Base-by-base conservation (phyloP, 1,284 basidiomycete species). In the Moesziomyces sp. region DNA sequence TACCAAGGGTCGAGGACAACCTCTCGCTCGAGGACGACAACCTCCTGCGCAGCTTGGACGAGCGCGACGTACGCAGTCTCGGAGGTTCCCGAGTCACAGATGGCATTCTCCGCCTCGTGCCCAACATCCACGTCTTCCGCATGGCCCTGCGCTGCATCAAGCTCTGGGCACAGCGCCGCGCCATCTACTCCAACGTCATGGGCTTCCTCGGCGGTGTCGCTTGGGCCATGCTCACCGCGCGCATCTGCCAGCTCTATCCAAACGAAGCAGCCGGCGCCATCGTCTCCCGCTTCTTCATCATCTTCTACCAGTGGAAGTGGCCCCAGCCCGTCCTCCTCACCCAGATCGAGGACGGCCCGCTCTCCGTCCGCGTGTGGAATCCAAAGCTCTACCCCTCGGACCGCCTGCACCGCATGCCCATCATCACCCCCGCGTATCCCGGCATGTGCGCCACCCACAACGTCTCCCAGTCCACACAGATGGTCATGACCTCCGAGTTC, bases 381-480 rank as follows among this genome's bases (percentile, higher is more conserved):
- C 97, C 97, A 1, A 94, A 92, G 92, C 86, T 98, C 54, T 98
- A 98, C 85, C 93, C 94, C 1, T 89, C 90, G 68, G 97, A 99
- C 85, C 89, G 93, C 67, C 89, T 92, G 38, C 97, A 99, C 86
- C 89, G 94, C 66, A 99, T 99, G 97, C 97, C 97, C n/a, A 98
- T 99, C 83, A 99, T 99, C 81, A 99, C 97, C 1, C 97, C 97
- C 5, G 95, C 97, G 23, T 99, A 98, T 86, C 97, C 97, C 43
- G 92, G 95, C n/a, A 99, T 99, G 96, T 99, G 96, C 85, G 91
- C 96, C 35, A 99, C 97, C 16, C 97, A 99, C 86, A 99, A 99
- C 81, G 94, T 99, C 63, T 94, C 93, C 45, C 89, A 90, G 44
- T 97, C 94, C 14, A 99, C 96, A 2, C 93, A 97, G 86, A 91